Base-by-base conservation (phyloP, 176 grass and related monocot genomes). In the Eleusine coracana region DNA sequence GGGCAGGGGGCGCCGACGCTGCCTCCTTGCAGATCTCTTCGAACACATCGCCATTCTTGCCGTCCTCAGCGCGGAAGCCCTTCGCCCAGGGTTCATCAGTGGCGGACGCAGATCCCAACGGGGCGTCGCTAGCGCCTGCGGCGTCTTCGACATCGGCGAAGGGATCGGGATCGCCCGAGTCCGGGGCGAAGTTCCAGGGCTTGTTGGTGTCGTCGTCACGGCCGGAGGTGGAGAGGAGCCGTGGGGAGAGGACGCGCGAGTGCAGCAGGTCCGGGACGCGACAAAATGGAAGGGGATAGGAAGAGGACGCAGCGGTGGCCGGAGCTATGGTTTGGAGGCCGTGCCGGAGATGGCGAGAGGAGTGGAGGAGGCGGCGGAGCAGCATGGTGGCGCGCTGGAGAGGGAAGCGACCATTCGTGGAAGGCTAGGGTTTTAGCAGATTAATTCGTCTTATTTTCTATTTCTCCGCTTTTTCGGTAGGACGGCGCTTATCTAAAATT, bases 361-460 rank as follows among this genome's bases (percentile, higher is more conserved):
- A 79, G 31, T 44, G 78, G 82, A 86, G 38, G 49, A 84, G 90
- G 85, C 87, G 83, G 93, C 88, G 87, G 49, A 88, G 93, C 86
- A 87, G 90, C 86, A 92, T 91, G 78, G 80, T 80, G 69, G 84
- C 29, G 84, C 27, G 80, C 68, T 81, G 78, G 56, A 65, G 60
- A 48, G 76, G 76, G 84, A 76, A 71, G 85, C 80, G 79, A 62
- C 83, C 85, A 66, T 66, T 86, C 83, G 82, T 67, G 54, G 56
- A 41, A 7, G 0, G 45, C 63, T 91, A 94, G 86, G 92, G 83
- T 94, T 94, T 94, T 88, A 83, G 92, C 70, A 56, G 87, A 72
- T 68, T 77, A 38, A 31, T 64, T 59, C 10, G 3, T 40, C 75
- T 86, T 29, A 6, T 84, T 81, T n/a, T 14, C 0, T 12, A 7